Percentiles rank a stretch among this genome's conserved stretches.
These are phyloP conservation scores for Dendrocalamus sinicus DNA, from an alignment of 176 grass and related monocot genomes.

Conservation along the genomic window DNA sequence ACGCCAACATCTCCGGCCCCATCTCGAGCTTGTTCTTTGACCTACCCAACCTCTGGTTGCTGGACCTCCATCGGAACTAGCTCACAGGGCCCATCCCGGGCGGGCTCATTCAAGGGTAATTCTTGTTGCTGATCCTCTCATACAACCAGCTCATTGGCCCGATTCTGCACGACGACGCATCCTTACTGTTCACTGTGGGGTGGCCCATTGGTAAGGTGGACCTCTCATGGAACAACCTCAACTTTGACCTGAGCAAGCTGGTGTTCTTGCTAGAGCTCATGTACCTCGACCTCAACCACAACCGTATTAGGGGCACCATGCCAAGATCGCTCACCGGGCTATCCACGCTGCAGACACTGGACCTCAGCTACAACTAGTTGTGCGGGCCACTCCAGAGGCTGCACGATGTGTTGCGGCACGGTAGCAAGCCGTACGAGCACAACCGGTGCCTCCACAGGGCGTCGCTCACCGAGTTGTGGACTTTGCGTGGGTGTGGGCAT, in stretches of 20 bases:
- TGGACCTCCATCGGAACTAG: conserved; percentile 59
- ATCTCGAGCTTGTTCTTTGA: conserved; percentile 56
- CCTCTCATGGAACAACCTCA: conserved; percentile 78
- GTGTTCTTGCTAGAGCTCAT: conserved; percentile 61
- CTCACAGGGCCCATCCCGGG: conserved; percentile 60
- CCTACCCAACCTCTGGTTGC: conserved; percentile 51
- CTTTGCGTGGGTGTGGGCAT: no score
- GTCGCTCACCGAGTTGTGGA: conserved; percentile 29
- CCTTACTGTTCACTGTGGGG: conserved; percentile 55
- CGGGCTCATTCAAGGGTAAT: conserved; percentile 57
- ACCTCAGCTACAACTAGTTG: conserved; percentile 73
- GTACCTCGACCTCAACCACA: conserved; percentile 80
- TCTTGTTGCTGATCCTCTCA: conserved; percentile 52
- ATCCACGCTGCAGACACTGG: conserved; percentile 55
- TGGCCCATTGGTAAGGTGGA: conserved; percentile 61
- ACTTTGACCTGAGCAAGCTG: conserved; percentile 64
- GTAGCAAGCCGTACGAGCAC: conserved; percentile 58
- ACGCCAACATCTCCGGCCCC: conserved; percentile 56
- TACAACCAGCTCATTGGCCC: conserved; percentile 64
- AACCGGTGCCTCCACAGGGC: conserved; percentile 62
- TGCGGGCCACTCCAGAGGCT: conserved; percentile 63
- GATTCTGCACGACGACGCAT: conserved; percentile 62
- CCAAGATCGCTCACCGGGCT: conserved; percentile 51
- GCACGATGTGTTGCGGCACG: conserved; percentile 49
- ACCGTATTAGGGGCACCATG: conserved; percentile 62